phyloP scores from a whole-genome alignment of 75 land plant species.

The Pinus albicaulis region DNA sequence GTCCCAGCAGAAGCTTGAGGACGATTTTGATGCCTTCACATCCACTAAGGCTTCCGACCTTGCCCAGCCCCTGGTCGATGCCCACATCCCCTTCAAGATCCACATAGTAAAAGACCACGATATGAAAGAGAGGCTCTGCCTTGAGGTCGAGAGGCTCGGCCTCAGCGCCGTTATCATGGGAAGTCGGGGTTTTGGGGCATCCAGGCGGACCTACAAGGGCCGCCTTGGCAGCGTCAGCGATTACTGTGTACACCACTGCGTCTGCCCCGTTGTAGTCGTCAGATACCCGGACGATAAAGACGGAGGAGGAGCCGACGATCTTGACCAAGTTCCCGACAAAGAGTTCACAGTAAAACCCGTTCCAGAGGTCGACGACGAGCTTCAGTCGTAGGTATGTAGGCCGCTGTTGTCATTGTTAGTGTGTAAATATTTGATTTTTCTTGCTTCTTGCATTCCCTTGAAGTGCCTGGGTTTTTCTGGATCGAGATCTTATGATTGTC shows the following conservation, averaged over 20 bases:
- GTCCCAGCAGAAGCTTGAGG: slow-evolving; percentile 58
- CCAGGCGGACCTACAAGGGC: slow-evolving; percentile 53
- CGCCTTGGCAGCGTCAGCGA: slow-evolving; percentile 82
- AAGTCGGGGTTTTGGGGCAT: slow-evolving; percentile 75
- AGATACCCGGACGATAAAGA: slow-evolving; percentile 56
- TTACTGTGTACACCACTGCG: slow-evolving; percentile 81
- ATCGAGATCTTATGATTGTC: not conserved
- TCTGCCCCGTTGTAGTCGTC: slow-evolving; percentile 83
- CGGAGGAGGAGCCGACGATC: not conserved
- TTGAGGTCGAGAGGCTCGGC: slow-evolving; percentile 74
- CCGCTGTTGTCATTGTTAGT: not conserved
- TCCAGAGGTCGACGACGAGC: not conserved
- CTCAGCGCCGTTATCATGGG: slow-evolving; percentile 78
- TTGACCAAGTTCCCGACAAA: not conserved
- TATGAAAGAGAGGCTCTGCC: slow-evolving; percentile 83
- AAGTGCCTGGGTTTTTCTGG: not conserved
- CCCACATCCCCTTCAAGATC: slow-evolving; percentile 63
- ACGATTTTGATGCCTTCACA: slow-evolving; percentile 61
- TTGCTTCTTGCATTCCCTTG: not conserved
- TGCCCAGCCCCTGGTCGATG: slow-evolving; percentile 69
- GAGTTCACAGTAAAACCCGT: not conserved
- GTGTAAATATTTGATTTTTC: not conserved
- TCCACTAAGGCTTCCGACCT: slow-evolving; percentile 56
- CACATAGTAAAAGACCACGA: slow-evolving; percentile 93
- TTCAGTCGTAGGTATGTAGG: not conserved